Conservation (phyloP, 2,329 filamentous ascomycete species). For the Fusarium udum region DNA sequence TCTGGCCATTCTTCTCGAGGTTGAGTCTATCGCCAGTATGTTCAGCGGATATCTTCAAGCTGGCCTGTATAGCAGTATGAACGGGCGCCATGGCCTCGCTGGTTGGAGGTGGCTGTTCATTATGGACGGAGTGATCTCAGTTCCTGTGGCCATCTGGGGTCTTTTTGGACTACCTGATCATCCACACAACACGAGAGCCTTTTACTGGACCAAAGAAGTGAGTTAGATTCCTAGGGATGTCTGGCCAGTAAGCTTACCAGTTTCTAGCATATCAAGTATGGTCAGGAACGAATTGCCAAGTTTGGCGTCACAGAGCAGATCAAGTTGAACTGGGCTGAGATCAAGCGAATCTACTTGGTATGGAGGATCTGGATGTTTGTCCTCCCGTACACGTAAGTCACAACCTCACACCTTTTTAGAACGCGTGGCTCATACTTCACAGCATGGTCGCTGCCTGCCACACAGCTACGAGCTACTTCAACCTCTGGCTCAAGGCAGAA, state of each 20-base stretch:
- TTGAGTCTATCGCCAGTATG: not conserved
- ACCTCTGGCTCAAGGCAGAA: not conserved
- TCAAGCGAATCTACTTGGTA: not conserved
- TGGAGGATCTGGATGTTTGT: not conserved
- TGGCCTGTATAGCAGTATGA: not conserved
- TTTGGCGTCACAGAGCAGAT: not conserved
- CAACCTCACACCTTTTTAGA: fast-evolving
- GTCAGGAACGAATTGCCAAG: not conserved
- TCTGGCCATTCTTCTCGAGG: not conserved
- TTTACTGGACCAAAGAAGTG: not conserved
- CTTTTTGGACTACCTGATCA: not conserved
- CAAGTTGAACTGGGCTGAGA: not conserved
- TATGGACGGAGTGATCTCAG: not conserved
- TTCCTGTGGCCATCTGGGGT: not conserved
- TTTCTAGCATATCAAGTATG: not conserved
- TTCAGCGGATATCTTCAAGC: not conserved
- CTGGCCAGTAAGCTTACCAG: not conserved
- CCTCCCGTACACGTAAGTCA: not conserved
- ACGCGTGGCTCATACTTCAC: not conserved
- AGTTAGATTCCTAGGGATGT: fast-evolving
- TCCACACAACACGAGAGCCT: not conserved
- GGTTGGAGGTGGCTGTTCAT: not conserved
- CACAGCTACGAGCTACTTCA: not conserved
- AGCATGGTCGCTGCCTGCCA: not conserved
- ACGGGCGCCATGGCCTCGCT: not conserved